Base-by-base conservation (phyloP, 2,329 filamentous ascomycete species). In the Aspergillus neotritici region DNA sequence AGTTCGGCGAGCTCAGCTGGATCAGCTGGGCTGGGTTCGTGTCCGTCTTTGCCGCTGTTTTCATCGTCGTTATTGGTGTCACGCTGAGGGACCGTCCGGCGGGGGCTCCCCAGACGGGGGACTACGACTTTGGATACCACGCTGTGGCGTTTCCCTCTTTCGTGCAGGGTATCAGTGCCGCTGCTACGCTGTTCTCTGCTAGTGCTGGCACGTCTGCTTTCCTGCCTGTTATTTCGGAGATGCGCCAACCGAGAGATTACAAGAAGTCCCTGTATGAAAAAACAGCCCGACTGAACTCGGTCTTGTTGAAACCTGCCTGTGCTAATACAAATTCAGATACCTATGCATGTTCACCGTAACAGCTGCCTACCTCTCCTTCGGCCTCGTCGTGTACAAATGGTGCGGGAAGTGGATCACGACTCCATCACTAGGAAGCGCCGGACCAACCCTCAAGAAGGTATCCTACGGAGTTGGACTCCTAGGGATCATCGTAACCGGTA, bases 191-290 rank as follows among this genome's bases (percentile, higher is more conserved):
- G 49, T 79, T 82, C 62, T 72, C 75, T 41, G 76, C 76, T 2
- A 72, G 70, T 4, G 75, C 77, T 1, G 76, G 75, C 25, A 80
- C 78, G 0, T 75, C 73, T 1, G 76, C 76, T 3, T 83, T 81
- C 55, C 61, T 83, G 3, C 77, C 78, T 3, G 76, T 83, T 48
- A 82, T 83, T 40, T 75, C 74, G 0, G 80, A 83, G 63, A 83
- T 83, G 78, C 67, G 64, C 28, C 67, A 71, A 31, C 79, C 79
- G 0, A 67, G 66, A 13, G 75, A 81, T 48, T 83, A 76, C 58
- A 72, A 71, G 48, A 80, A 80, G 57, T 73, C 79, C 0, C 65
- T 83, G 0, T 79, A 72, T 51, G 17, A 21, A 21, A 5, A 6
- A 21, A 21, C 5, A 5, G 5, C 7, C 17, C 17, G 4, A 21